A percentile compares a stretch with the other conserved stretches of the same genome.
These are phyloP conservation scores for Fraxinus americana DNA, from an alignment of 257 asterid species.

Conservation along the genomic window DNA sequence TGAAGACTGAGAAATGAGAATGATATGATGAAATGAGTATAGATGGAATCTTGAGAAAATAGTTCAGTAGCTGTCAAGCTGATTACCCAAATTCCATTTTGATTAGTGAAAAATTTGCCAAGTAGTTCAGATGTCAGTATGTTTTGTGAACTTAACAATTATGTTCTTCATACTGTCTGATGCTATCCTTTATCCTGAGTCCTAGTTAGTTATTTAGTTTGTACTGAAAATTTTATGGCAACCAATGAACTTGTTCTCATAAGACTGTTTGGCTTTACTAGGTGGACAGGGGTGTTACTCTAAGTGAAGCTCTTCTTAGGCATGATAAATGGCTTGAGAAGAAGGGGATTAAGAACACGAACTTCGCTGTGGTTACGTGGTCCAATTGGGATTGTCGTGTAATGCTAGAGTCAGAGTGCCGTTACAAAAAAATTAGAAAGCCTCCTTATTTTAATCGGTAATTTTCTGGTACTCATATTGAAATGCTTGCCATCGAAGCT, in stretches of 20 bases:
- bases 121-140: slow-evolving; percentile 5
- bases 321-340: slow-evolving; percentile 92
- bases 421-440: slow-evolving; percentile 74
- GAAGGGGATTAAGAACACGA: slow-evolving; percentile 71
- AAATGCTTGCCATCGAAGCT: not conserved
- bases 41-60: not conserved
- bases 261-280: slow-evolving; percentile 23
- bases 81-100: slow-evolving; percentile 2
- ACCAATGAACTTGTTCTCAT: not conserved
- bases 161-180: slow-evolving; percentile 11
- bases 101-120: slow-evolving; percentile 6
- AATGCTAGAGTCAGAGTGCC: slow-evolving; percentile 94
- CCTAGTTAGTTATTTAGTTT: slow-evolving; percentile 1
- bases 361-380: slow-evolving; percentile 93
- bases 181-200: slow-evolving; percentile 5
- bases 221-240: not conserved
- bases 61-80: not conserved
- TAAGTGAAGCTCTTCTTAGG: slow-evolving; percentile 78
- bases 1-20: not conserved
- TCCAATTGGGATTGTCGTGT: slow-evolving; percentile 93
- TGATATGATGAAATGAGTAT: slow-evolving; percentile 6
- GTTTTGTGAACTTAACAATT: slow-evolving; percentile 5
- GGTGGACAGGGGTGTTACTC: slow-evolving; percentile 84
- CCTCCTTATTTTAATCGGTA: slow-evolving; percentile 90
- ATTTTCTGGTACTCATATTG: slow-evolving; percentile 11